Evolutionary conservation across 140 eudicot genomes (phyloP).

Genomic region (Erigeron philadelphicus): DNA sequence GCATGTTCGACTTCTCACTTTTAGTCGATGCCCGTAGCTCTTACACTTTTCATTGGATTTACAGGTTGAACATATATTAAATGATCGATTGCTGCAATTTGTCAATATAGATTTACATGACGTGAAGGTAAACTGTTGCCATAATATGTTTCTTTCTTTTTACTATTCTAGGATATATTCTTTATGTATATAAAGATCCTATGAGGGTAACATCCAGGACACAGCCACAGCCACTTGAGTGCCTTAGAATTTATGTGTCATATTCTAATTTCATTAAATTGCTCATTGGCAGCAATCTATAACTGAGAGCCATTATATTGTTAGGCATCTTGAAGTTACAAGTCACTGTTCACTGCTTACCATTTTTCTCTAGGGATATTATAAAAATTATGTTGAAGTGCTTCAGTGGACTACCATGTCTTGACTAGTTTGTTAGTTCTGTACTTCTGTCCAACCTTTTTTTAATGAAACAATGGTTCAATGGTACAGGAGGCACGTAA

Average conservation of each 20-base stretch:
- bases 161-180: slow-evolving; percentile 1
- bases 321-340: slow-evolving; percentile 10
- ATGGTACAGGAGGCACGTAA: slow-evolving; percentile 87
- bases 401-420: slow-evolving; percentile 4
- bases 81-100: slow-evolving; percentile 81
- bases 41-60: slow-evolving; percentile 18
- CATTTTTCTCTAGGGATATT: slow-evolving; percentile 1
- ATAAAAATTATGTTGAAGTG: neutral
- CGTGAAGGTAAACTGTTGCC: slow-evolving; percentile 64
- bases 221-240: slow-evolving; percentile 4
- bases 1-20: neutral
- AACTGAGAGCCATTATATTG: neutral
- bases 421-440: neutral
- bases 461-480: slow-evolving; percentile 18
- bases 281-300: neutral
- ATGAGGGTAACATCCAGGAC: slow-evolving; percentile 5
- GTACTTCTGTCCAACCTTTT: slow-evolving; percentile 1
- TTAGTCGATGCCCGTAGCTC: slow-evolving; percentile 23
- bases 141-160: slow-evolving; percentile 17
- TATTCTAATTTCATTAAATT: slow-evolving; percentile 1
- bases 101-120: slow-evolving; percentile 89
- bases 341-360: slow-evolving; percentile 10
- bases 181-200: neutral
- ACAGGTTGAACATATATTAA: slow-evolving; percentile 92
- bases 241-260: neutral